Conservation (phyloP, 2,329 filamentous ascomycete species). For the Fusarium transvaalense region DNA sequence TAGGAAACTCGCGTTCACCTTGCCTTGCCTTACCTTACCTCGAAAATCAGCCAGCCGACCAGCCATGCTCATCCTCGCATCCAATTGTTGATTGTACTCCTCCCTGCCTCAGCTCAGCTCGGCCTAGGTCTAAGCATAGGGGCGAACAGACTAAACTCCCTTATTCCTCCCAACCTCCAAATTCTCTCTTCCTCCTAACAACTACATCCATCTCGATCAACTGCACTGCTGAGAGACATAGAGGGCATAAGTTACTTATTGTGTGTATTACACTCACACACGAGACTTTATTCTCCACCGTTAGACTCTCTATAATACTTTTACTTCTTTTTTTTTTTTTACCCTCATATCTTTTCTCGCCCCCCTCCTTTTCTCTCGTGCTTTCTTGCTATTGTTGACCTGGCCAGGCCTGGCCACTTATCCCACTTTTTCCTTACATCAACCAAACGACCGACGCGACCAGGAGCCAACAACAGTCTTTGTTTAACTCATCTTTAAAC, state of each 20-base stretch:
- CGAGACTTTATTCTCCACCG: constrained; percentile 39
- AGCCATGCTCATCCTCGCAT: constrained; percentile 30
- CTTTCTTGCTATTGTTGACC: background rate
- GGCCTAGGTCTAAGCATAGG: background rate
- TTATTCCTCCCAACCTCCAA: constrained; percentile 6
- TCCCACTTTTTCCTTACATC: constrained; percentile 41
- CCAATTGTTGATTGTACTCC: constrained; percentile 31
- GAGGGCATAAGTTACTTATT: background rate
- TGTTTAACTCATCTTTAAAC: constrained; percentile 16
- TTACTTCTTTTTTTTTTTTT: constrained; percentile 17
- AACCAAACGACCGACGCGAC: constrained; percentile 38
- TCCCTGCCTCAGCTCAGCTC: constrained; percentile 21
- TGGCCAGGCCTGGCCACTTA: constrained; percentile 11
- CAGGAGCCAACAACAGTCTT: constrained; percentile 1
- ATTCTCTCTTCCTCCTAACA: constrained; percentile 17
- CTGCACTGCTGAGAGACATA: constrained; percentile 1
- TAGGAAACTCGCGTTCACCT: constrained; percentile 34
- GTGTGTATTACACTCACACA: constrained; percentile 39
- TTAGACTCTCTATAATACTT: constrained; percentile 20
- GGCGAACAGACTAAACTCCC: constrained; percentile 26
- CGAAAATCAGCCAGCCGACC: constrained; percentile 31
- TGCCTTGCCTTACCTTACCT: constrained; percentile 12
- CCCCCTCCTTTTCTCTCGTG: constrained; percentile 13
- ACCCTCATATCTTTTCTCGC: constrained; percentile 6
- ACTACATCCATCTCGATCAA: constrained; percentile 7